Evolutionary conservation across 352 stramenopile genomes (phyloP), one percentile per base, ranked within the genome.

Genomic region (Blastocystis sp.): DNA sequence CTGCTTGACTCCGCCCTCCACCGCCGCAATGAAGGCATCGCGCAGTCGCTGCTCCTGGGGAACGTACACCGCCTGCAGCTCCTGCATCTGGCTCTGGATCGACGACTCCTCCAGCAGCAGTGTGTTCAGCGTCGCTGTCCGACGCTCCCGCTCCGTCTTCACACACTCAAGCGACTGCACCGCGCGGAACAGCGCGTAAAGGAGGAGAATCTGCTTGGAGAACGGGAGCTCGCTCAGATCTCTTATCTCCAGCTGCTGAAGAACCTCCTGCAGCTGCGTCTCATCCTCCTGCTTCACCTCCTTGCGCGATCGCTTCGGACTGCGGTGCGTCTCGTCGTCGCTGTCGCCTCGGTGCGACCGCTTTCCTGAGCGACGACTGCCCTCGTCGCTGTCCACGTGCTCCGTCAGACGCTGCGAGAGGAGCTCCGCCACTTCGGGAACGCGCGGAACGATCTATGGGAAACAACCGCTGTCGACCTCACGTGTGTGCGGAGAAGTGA

Each of bases 191-290:
- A 94, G 88, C 29, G 88, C 88, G 9, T 90, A 90, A 8, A 95
- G 86, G 38, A 88, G 87, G 48, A 92, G 87, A 21, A 91, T 91
- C 87, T 93, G 94, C 65, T 92, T 88, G 16, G 93, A 90, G 29
- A 24, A 18, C 7, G 69, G n/a, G 8, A 81, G 46, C 3, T 21
- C 29, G 21, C n/a, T 49, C 40, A 81, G n/a, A 3, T 34, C 32
- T 11, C 16, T 29, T 27, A 24, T 81, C 8, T 11, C n/a, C 24
- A 81, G 38, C 6, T 29, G 9, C 18, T 21, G 6, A 11, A 81
- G 29, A 44, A 64, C 40, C 42, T 16, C n/a, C 3, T 64, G 4
- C 53, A 81, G 29, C 2, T 59, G 4, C 11, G 3, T 59, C 0
- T 71, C 59, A 4, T 71, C 59, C 24, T 32, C 16, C 24, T 0